Conservation (phyloP, 2,329 filamentous ascomycete genomes). For the Pyrenophora tritici-repentis region DNA sequence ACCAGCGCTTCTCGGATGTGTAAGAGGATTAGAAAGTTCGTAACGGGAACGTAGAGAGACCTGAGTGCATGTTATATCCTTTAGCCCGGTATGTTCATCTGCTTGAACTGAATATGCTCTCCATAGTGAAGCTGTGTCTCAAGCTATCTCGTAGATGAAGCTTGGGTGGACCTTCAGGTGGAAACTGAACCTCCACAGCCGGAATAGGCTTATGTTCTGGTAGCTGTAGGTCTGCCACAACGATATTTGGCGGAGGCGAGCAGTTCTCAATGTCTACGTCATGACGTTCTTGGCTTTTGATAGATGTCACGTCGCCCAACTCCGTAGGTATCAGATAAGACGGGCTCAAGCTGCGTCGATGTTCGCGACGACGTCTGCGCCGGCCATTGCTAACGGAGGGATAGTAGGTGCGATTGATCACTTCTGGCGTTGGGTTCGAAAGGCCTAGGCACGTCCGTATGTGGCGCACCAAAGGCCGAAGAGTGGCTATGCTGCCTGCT, state of each 20-base stretch:
- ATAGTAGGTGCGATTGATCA: constrained; percentile 13
- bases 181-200: constrained; percentile 24
- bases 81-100: constrained; percentile 9
- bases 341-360: constrained; percentile 25
- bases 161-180: constrained; percentile 22
- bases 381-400: constrained; percentile 11
- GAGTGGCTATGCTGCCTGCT: constrained; percentile 55
- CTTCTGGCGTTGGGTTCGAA: constrained; percentile 19
- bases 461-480: constrained; percentile 54
- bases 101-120: constrained; percentile 22
- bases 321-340: constrained; percentile 26
- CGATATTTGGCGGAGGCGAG: background rate
- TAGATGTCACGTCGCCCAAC: constrained; percentile 11
- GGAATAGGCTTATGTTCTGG: constrained; percentile 21
- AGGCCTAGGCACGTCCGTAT: constrained; percentile 29
- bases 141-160: constrained; percentile 29
- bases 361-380: constrained; percentile 23
- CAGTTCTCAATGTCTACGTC: background rate
- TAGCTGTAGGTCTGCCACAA: constrained; percentile 1
- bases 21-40: too few relatives aligned
- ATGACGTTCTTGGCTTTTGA: constrained; percentile 16
- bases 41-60: too few relatives aligned
- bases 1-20: too few relatives aligned
- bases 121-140: constrained; percentile 25
- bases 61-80: too few relatives aligned